Evolutionary conservation across 2,329 filamentous ascomycete species (phyloP).

Genomic region (Gyromitra esculenta): DNA sequence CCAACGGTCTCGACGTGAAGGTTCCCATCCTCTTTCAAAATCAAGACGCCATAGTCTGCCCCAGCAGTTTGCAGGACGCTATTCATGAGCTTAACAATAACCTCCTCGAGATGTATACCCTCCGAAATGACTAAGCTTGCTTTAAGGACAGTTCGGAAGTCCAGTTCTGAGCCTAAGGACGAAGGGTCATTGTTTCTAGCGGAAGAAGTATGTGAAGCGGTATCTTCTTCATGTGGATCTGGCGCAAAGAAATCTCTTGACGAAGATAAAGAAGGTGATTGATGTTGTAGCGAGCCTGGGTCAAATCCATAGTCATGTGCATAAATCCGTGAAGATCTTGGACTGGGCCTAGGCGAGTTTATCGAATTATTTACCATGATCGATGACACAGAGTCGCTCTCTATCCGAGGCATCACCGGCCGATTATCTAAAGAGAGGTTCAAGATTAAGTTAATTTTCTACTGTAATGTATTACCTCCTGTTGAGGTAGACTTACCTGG

Average conservation of each 20-base stretch:
- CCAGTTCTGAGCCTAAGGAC: conserved; percentile 57
- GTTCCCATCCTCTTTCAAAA: conserved; percentile 57
- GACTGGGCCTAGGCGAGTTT: conserved; percentile 50
- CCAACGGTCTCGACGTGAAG: conserved; percentile 57
- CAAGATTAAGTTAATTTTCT: not conserved
- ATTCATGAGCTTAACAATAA: conserved; percentile 58
- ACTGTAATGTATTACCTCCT: not conserved
- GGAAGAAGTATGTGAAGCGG: conserved; percentile 55
- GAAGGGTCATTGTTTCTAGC: conserved; percentile 55
- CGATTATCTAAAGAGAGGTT: conserved; percentile 37
- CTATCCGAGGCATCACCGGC: conserved; percentile 41
- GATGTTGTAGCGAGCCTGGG: conserved; percentile 45
- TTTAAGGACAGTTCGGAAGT: conserved; percentile 58
- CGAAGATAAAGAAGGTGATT: conserved; percentile 49
- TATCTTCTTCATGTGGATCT: conserved; percentile 56
- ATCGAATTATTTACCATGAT: conserved; percentile 17
- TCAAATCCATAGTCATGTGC: conserved; percentile 54
- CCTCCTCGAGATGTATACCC: conserved; percentile 57
- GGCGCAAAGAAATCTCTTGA: conserved; percentile 51
- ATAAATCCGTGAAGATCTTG: conserved; percentile 51
- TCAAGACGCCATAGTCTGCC: conserved; percentile 58
- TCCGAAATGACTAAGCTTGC: conserved; percentile 58
- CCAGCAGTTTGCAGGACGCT: conserved; percentile 58
- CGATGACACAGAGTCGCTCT: conserved; percentile 41
- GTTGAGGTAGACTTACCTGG: conserved; percentile 23